A percentile compares a stretch with the other conserved stretches of the same genome.
Conservation (phyloP, 75 land plant genomes). For the Sequoiadendron giganteum region DNA sequence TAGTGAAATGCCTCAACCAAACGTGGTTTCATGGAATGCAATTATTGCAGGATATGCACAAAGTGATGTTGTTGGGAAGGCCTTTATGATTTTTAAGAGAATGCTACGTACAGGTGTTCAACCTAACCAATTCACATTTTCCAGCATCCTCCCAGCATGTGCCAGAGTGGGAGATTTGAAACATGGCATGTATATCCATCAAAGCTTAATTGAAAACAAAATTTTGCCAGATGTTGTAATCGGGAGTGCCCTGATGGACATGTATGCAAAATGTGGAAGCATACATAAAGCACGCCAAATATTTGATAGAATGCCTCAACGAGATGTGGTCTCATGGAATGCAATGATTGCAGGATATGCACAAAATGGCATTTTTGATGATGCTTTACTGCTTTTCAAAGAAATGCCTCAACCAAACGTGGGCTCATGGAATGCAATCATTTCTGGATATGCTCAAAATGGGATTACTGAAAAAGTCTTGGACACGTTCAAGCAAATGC, state of each 20-base stretch:
- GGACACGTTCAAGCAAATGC: background rate
- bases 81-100: background rate
- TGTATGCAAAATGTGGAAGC: slow-evolving; percentile 39
- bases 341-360: slow-evolving; percentile 53
- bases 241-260: slow-evolving; percentile 5
- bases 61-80: background rate
- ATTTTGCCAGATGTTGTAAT: background rate
- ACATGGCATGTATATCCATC: background rate
- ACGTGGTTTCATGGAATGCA: background rate
- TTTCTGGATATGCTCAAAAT: slow-evolving; percentile 2
- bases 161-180: background rate
- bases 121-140: background rate
- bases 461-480: background rate
- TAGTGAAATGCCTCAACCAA: slow-evolving; percentile 3
- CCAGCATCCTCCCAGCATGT: slow-evolving; percentile 9
- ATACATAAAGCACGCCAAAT: slow-evolving; percentile 23
- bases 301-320: slow-evolving; percentile 35
- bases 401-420: slow-evolving; percentile 11
- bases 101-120: background rate
- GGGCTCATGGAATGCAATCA: slow-evolving; percentile 8
- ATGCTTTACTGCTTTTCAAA: slow-evolving; percentile 10
- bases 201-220: background rate
- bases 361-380: slow-evolving; percentile 12
- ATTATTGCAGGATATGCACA: background rate
- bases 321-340: slow-evolving; percentile 54